Evolutionary conservation across 805 yeast species (phyloP).

Genomic region (Isabelozyma pseudorhagii): DNA sequence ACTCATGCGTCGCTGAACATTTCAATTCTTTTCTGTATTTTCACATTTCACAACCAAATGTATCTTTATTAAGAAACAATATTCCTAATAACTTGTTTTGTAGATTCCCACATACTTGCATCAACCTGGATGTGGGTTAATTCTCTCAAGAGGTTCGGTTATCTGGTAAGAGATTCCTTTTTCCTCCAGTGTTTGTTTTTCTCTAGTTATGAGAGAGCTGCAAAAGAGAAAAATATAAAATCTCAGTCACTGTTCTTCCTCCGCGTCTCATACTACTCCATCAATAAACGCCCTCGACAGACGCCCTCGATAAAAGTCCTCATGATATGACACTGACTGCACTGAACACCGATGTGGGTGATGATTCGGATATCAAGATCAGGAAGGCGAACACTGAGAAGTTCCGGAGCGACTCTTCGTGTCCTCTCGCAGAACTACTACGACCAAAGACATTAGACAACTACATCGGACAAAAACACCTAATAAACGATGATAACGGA

Average conservation of each 20-base stretch:
- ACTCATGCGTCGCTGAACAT: not conserved
- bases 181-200: too few species aligned
- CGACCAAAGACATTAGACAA: conserved; percentile 71
- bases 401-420: not conserved
- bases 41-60: not conserved
- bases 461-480: conserved; percentile 82
- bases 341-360: not conserved
- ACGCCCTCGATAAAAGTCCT: not conserved
- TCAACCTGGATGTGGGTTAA: too few species aligned
- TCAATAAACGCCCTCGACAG: not conserved
- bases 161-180: too few species aligned
- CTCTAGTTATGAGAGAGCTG: not conserved
- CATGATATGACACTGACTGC: too few species aligned
- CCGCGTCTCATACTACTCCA: not conserved
- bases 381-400: not conserved
- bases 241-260: not conserved
- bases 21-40: not conserved
- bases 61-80: too few species aligned
- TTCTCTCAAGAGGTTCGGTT: too few species aligned
- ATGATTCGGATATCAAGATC: not conserved
- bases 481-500: conserved; percentile 61
- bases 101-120: too few species aligned
- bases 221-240: not conserved
- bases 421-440: conserved; percentile 73
- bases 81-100: too few species aligned